phyloP scores from a whole-genome alignment of 257 asterid genomes.

The Nicotiana attenuata region DNA sequence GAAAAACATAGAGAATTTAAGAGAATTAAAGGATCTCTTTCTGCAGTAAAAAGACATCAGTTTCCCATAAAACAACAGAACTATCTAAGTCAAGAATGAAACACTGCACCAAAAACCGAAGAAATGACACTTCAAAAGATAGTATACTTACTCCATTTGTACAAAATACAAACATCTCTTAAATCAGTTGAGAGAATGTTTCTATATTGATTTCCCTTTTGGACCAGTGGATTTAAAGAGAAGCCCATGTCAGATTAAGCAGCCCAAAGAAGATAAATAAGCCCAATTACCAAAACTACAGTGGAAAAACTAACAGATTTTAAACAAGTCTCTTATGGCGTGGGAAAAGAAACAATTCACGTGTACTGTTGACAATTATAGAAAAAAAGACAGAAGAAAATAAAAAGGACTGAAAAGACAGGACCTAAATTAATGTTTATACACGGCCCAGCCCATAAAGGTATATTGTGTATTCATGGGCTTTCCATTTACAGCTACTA shows the following conservation, averaged over 20 bases:
- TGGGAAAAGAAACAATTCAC: slow-evolving; percentile 1
- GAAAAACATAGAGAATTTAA: not conserved
- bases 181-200: slow-evolving; percentile 3
- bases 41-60: not conserved
- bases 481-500: not conserved
- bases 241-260: not conserved
- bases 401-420: not conserved
- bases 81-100: not conserved
- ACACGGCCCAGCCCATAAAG: not conserved
- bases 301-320: not conserved
- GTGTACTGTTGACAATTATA: not conserved
- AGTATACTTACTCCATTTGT: not conserved
- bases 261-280: not conserved
- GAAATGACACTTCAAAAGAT: not conserved
- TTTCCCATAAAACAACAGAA: not conserved
- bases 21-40: not conserved
- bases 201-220: not conserved
- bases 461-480: not conserved
- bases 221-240: not conserved
- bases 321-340: not conserved
- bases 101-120: not conserved
- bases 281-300: not conserved
- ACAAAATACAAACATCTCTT: not conserved
- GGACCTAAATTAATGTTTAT: not conserved
- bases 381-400: not conserved